Evolutionary conservation across 2,329 filamentous ascomycete genomes (phyloP), one percentile per base, ranked within the genome.

Genomic region (Daldinia sp.): DNA sequence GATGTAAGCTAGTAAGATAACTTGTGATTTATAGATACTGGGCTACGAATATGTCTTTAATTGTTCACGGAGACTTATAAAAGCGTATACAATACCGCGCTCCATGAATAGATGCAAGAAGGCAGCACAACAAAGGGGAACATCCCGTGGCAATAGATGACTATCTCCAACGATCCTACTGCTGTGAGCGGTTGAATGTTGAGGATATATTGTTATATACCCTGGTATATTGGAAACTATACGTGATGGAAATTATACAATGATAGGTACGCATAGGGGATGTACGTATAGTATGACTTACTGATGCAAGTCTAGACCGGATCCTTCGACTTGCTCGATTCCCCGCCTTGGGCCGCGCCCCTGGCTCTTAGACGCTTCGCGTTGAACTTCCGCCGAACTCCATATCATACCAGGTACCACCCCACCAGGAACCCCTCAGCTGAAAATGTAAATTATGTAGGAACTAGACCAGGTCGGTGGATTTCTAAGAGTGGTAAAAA

Each of bases 1-100:
- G 41, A 50, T 39, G 33, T 59, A 54, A 53, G 26, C 30, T 65
- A 37, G 48, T 65, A 65, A 65, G 28, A 63, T 63, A 48, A 15
- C 10, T 59, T 48, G 37, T n/a, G 37, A 18, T 51, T 54, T 44
- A 54, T 57, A 46, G 6, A 41, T 13, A 15, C 33, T 41, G 20
- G 35, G 33, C 15, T 37, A 35, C 23, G 48, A 55, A 15, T 55
- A 35, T 39, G 3, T 9, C n/a, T 23, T 6, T 30, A 9, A 20
- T 60, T 20, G 23, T 44, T 51, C 5, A 15, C 28, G 6, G 9
- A 10, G 15, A 26, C 10, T 23, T 26, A 48, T 10, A 46, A 46
- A 15, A 46, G 23, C 13, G 23, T 15, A 15, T 15, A 48, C 13
- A 26, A 26, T 26, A 18, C 42, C 23, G 42, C 20, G 12, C 28